Evolutionary conservation across 1,284 basidiomycete species (phyloP), one percentile per base, ranked within the genome.

Genomic region (Leccinum variabile): DNA sequence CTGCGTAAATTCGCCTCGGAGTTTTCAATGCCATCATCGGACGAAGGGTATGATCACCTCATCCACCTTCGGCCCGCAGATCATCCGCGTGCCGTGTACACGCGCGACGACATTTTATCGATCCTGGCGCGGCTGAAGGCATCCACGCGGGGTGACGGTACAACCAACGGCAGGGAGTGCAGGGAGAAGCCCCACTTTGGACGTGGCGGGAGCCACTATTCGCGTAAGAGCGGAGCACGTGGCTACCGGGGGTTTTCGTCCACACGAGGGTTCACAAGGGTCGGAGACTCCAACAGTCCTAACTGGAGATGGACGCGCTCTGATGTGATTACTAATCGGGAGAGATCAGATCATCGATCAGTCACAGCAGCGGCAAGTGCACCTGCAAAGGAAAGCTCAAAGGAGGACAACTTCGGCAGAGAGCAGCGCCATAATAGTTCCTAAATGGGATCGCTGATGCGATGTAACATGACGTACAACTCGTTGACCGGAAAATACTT

Each of bases 31-130:
- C 90, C 90, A 46, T 69, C 71, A 28, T 67, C 80, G 44, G 69
- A 78, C 41, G 89, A 91, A 77, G 87, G 84, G 28, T 84, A 86
- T 72, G 77, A 89, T 63, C 82, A 82, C 58, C 81, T 89, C 66
- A 69, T 88, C 53, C 77, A 77, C 69, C 72, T 90, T 64, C 78
- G 73, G 59, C 82, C 82, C 50, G 72, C 78, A 65, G 84, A 88
- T 66, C 81, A 84, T 62, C 76, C 80, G 18, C 74, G 76, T 59
- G 71, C 79, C 55, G 74, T 74, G 58, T 88, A 86, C 71, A 78
- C 81, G 61, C 79, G 73, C 50, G 75, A 79, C 57, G 84, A 86
- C 60, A 76, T 90, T 59, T 69, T 77, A 66, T 74, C 75, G 49
- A 80, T 88, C 65, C 77, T 90, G 59, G 73, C 72, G 62, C 83